phyloP scores from a whole-genome alignment of 2,329 filamentous ascomycete genomes.

The Aureobasidium namibiae region DNA sequence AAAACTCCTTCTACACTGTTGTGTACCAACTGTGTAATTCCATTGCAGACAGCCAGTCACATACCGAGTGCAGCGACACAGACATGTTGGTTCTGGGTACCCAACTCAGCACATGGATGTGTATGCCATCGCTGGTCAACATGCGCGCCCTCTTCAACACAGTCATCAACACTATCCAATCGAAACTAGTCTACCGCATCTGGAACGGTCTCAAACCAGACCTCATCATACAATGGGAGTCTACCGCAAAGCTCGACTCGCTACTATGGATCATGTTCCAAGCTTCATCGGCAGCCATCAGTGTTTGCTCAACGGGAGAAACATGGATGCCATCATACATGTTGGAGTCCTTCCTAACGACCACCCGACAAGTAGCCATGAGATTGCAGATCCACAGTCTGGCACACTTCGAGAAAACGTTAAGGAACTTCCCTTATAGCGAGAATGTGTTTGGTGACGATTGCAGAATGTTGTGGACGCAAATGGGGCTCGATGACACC shows the following conservation, averaged over 20 bases:
- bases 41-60: not conserved
- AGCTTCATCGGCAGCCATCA: constrained; percentile 5
- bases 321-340: constrained; percentile 8
- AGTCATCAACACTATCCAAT: constrained; percentile 10
- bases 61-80: not conserved
- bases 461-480: not conserved
- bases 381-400: not conserved
- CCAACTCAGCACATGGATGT: constrained; percentile 7
- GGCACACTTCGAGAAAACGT: not conserved
- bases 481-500: constrained; percentile 5
- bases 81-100: constrained; percentile 9
- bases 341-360: constrained; percentile 4
- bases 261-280: constrained; percentile 8
- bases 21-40: constrained; percentile 6
- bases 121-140: constrained; percentile 4
- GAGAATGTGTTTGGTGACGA: constrained; percentile 10
- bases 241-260: not conserved
- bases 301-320: not conserved
- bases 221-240: not conserved
- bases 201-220: constrained; percentile 12
- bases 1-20: not conserved
- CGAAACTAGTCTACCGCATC: constrained; percentile 5
- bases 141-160: constrained; percentile 11
- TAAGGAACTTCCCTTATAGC: not conserved
- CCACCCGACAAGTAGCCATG: not conserved